Conservation (phyloP, 805 yeast species). For the Spathaspora sp. region DNA sequence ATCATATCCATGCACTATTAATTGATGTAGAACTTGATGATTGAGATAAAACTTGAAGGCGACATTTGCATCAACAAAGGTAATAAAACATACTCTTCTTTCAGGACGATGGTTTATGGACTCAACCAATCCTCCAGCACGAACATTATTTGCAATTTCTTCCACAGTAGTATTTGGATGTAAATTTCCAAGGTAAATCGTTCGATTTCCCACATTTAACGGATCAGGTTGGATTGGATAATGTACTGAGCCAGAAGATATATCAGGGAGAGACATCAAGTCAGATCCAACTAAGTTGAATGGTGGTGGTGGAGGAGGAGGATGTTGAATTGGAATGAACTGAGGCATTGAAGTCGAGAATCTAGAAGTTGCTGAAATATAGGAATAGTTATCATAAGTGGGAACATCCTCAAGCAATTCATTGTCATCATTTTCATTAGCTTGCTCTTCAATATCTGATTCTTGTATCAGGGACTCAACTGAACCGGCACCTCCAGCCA, state of each 20-base stretch:
- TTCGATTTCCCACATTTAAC: slow-evolving; percentile 50
- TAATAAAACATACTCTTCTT: slow-evolving; percentile 62
- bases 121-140: slow-evolving; percentile 74
- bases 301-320: slow-evolving; percentile 1
- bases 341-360: background rate
- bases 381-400: background rate
- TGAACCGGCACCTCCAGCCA: slow-evolving; percentile 1
- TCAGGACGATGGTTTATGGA: slow-evolving; percentile 48
- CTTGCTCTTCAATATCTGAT: slow-evolving; percentile 2
- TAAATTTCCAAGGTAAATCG: slow-evolving; percentile 65
- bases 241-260: slow-evolving; percentile 4
- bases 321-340: background rate
- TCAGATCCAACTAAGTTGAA: background rate
- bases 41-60: slow-evolving; percentile 66
- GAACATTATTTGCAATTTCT: slow-evolving; percentile 70
- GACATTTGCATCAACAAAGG: slow-evolving; percentile 60
- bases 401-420: background rate
- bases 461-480: background rate
- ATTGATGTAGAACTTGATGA: slow-evolving; percentile 52
- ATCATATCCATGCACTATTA: slow-evolving; percentile 58
- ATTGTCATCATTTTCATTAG: background rate
- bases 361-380: slow-evolving; percentile 2
- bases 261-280: background rate
- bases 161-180: slow-evolving; percentile 63
- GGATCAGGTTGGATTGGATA: slow-evolving; percentile 23